Evolutionary conservation across 169 alveolate genomes (phyloP), one percentile per base, ranked within the genome.

Genomic region (Plasmodium gonderi): DNA sequence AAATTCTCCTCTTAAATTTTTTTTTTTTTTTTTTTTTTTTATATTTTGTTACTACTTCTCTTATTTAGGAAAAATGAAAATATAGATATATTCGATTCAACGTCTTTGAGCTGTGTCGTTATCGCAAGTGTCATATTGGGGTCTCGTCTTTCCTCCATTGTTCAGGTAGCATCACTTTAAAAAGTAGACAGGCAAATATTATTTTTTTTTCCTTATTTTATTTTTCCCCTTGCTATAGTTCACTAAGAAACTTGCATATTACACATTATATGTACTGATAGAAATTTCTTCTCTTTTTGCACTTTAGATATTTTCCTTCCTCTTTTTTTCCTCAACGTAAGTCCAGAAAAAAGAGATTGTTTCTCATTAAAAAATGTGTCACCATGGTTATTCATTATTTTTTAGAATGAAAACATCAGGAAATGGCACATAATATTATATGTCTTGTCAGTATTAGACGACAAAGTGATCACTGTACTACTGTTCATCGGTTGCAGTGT

Each of bases 41-140:
- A n/a, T n/a, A n/a, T n/a, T n/a, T n/a, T n/a, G n/a, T n/a, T n/a
- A n/a, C 54, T 64, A 9, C 7, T 1, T 45, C 38, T 31, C 47
- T 12, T 49, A 1, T 51, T 51, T 79, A 87, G 93, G 51, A 87
- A 87, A n/a, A 87, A 87, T 45, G 89, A 87, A 74, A 87, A 87
- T 76, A 87, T 87, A 87, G 79, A 87, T 20, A 87, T 87, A 75
- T 75, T 76, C 49, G 93, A 76, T 75, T 69, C 93, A 31, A 87
- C 93, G 12, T 87, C 93, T 31, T 45, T 87, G 68, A 87, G 93
- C 23, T 87, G 93, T 75, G 89, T 77, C 36, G 93, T 87, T 65
- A 76, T 87, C 68, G 93, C 85, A 42, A 87, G 93, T 77, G 93
- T 87, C 31, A 87, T 87, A 26, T 77, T 87, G 47, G 93, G 89